These are phyloP conservation scores for Rubroboletus satanas DNA, from an alignment of 768 basidiomycete genomes.

Conservation along the genomic window DNA sequence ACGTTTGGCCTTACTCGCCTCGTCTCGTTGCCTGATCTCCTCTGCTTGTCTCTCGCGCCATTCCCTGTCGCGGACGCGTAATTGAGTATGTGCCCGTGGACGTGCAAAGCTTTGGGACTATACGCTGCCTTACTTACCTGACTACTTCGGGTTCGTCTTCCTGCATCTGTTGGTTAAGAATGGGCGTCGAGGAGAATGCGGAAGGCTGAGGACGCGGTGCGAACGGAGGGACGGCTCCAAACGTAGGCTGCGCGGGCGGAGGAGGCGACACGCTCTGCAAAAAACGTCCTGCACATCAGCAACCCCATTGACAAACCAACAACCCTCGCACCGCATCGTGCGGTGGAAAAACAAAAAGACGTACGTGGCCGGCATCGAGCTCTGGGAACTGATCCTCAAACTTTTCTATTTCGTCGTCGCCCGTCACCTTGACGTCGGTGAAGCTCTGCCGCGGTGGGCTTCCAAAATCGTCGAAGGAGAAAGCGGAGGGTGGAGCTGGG, in stretches of 20 bases:
- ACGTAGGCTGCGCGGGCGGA: constrained; percentile 35
- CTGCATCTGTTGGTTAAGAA: constrained; percentile 59
- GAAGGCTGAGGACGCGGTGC: constrained; percentile 78
- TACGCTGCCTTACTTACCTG: constrained; percentile 44
- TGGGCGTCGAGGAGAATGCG: constrained; percentile 66
- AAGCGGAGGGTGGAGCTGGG: constrained; percentile 39
- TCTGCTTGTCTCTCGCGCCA: constrained; percentile 87
- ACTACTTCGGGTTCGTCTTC: constrained; percentile 88
- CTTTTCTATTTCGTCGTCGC: constrained; percentile 79
- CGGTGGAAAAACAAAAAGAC: constrained; percentile 8
- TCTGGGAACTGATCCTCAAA: constrained; percentile 87
- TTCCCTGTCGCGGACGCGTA: constrained; percentile 43
- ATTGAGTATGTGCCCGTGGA: not conserved
- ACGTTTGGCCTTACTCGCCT: constrained; percentile 67
- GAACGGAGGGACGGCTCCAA: constrained; percentile 52
- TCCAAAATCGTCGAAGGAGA: constrained; percentile 68
- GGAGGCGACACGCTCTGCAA: constrained; percentile 35
- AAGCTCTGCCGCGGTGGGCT: constrained; percentile 37
- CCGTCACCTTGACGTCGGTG: constrained; percentile 74
- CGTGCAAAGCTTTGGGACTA: not conserved
- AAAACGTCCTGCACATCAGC: constrained; percentile 1
- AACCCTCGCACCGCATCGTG: constrained; percentile 13
- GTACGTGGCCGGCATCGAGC: constrained; percentile 50
- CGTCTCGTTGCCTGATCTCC: constrained; percentile 82
- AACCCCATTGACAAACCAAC: not conserved